Conservation (phyloP, 139 green algal genomes). For the Tetraselmis chui region DNA sequence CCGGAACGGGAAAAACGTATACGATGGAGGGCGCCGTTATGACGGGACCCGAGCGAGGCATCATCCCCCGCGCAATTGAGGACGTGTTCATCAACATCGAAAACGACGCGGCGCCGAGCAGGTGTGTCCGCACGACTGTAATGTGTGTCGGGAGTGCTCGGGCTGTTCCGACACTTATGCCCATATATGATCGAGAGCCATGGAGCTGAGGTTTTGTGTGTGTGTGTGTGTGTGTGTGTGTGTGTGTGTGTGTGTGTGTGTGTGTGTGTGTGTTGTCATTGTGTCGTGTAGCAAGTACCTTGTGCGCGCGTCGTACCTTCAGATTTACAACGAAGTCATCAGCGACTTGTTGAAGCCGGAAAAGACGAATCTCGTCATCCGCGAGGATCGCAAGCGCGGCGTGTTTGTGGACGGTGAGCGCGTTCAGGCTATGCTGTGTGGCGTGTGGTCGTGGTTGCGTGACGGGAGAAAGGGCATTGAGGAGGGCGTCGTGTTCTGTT, state of each 20-base stretch:
- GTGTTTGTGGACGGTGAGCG: slow-evolving; percentile 74
- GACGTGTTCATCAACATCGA: slow-evolving; percentile 91
- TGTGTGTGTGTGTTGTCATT: slow-evolving; percentile 12
- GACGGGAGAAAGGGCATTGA: too few relatives aligned
- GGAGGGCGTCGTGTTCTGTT: too few relatives aligned
- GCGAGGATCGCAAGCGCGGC: slow-evolving; percentile 81
- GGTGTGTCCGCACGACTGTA: slow-evolving; percentile 15
- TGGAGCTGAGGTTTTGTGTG: too few relatives aligned
- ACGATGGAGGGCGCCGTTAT: slow-evolving; percentile 76
- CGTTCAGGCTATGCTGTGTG: too few relatives aligned
- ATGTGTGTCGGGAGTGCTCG: neutral
- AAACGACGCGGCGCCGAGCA: slow-evolving; percentile 60
- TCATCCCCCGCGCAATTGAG: slow-evolving; percentile 89
- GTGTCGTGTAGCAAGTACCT: slow-evolving; percentile 74
- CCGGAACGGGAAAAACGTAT: slow-evolving; percentile 77
- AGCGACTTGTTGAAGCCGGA: slow-evolving; percentile 92
- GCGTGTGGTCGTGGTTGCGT: too few relatives aligned
- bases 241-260: too few relatives aligned
- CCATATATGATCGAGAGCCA: too few relatives aligned
- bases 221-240: too few relatives aligned
- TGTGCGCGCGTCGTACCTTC: slow-evolving; percentile 86
- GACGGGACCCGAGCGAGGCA: slow-evolving; percentile 50
- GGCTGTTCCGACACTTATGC: too few relatives aligned
- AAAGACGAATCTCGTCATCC: slow-evolving; percentile 67
- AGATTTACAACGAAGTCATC: slow-evolving; percentile 98